phyloP scores from a whole-genome alignment of 805 yeast genomes.

The Isabelozyma rhagii region DNA sequence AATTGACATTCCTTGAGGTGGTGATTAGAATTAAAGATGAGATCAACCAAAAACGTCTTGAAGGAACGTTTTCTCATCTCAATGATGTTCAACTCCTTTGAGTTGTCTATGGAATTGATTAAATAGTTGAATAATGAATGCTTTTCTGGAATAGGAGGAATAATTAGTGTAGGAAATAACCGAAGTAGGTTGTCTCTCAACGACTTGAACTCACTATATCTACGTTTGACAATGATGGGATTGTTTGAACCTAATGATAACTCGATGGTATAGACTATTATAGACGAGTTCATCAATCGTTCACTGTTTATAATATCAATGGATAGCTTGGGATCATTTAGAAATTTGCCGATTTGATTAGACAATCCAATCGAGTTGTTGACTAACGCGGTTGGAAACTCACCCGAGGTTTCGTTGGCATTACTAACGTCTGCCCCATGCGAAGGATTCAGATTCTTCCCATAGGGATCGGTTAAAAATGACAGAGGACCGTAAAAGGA shows the following conservation, averaged over 20 bases:
- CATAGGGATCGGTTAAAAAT: slow-evolving; percentile 24
- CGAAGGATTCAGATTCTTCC: slow-evolving; percentile 4
- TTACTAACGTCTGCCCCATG: not conserved
- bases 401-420: not conserved
- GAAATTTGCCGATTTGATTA: slow-evolving; percentile 25
- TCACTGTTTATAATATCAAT: slow-evolving; percentile 35
- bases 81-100: slow-evolving; percentile 37
- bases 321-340: slow-evolving; percentile 21
- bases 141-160: slow-evolving; percentile 46
- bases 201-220: slow-evolving; percentile 44
- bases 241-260: slow-evolving; percentile 12
- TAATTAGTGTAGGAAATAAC: slow-evolving; percentile 36
- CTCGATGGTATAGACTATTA: slow-evolving; percentile 37
- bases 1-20: slow-evolving; percentile 34
- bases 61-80: slow-evolving; percentile 48
- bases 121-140: slow-evolving; percentile 45
- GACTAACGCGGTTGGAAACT: slow-evolving; percentile 11
- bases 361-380: slow-evolving; percentile 28
- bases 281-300: slow-evolving; percentile 29
- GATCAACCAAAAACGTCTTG: slow-evolving; percentile 39
- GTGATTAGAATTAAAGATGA: slow-evolving; percentile 27
- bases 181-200: slow-evolving; percentile 34
- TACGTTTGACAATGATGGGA: slow-evolving; percentile 34
- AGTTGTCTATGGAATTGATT: slow-evolving; percentile 35
- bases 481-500: slow-evolving; percentile 37